phyloP scores from a whole-genome alignment of 306 rosid species.

The Albizia julibrissin region DNA sequence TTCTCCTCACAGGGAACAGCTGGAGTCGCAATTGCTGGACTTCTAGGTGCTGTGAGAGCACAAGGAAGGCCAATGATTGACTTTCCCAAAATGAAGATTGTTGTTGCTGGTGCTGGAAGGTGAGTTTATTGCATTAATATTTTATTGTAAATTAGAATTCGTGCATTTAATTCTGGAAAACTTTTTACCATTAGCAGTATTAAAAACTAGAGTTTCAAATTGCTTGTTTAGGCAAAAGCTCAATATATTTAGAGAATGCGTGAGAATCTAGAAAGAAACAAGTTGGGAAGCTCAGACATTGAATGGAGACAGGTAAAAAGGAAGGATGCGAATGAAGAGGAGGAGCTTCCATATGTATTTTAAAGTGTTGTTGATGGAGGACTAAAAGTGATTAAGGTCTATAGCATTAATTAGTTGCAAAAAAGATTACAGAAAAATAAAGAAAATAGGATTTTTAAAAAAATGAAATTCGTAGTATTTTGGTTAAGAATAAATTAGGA shows the following conservation, averaged over 20 bases:
- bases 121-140: slow-evolving; percentile 37
- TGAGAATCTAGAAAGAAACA: background rate
- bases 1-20: slow-evolving; percentile 81
- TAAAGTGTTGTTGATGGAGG: background rate
- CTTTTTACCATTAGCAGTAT: background rate
- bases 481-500: background rate
- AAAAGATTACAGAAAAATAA: background rate
- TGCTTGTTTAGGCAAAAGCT: background rate
- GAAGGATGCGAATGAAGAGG: background rate
- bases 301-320: background rate
- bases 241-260: background rate
- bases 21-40: slow-evolving; percentile 98
- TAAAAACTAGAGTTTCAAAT: background rate
- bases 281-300: background rate
- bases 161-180: background rate
- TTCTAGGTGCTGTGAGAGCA: slow-evolving; percentile 97
- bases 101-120: slow-evolving; percentile 99
- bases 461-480: background rate
- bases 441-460: background rate
- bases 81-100: slow-evolving; percentile 95
- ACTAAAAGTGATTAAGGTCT: background rate
- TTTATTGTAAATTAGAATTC: background rate
- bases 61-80: slow-evolving; percentile 99
- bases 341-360: background rate
- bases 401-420: background rate